phyloP scores from a whole-genome alignment of 495 filamentous ascomycete species.

The Halenospora varia region DNA sequence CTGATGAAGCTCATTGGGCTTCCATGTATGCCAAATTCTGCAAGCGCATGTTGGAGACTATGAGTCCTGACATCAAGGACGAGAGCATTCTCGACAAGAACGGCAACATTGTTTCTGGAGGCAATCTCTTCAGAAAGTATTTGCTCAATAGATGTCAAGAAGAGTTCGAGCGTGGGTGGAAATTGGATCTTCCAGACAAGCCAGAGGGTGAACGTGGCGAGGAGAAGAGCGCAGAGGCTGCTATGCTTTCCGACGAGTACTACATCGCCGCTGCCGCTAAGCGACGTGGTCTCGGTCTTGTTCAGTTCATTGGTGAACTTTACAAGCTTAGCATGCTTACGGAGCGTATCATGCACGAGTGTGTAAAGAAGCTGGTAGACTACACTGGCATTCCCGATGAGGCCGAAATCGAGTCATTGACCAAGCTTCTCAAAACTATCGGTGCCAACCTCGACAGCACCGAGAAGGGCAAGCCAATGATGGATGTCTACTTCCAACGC shows the following conservation, averaged over 20 bases:
- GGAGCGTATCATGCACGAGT: constrained; percentile 99
- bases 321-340: constrained; percentile 99
- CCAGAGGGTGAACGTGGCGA: constrained; percentile 62
- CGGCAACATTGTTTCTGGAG: constrained; percentile 83
- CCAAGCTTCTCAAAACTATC: constrained; percentile 87
- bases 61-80: constrained; percentile 94
- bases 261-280: constrained; percentile 95
- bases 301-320: constrained; percentile 98
- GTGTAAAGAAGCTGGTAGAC: constrained; percentile 93
- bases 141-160: constrained; percentile 97
- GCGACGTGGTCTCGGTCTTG: constrained; percentile 91
- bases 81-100: constrained; percentile 86
- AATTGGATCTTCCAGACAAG: constrained; percentile 77
- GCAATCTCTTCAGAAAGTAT: constrained; percentile 95
- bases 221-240: constrained; percentile 58
- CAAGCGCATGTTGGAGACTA: constrained; percentile 91
- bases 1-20: constrained; percentile 97
- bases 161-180: constrained; percentile 99
- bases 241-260: constrained; percentile 93
- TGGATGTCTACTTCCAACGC: constrained; percentile 90
- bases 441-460: constrained; percentile 77
- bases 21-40: constrained; percentile 99
- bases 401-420: constrained; percentile 91
- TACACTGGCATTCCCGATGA: constrained; percentile 93
- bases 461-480: constrained; percentile 75